Base-by-base conservation (phyloP, 805 yeast genomes). In the Saccharomyces kudriavzevii region DNA sequence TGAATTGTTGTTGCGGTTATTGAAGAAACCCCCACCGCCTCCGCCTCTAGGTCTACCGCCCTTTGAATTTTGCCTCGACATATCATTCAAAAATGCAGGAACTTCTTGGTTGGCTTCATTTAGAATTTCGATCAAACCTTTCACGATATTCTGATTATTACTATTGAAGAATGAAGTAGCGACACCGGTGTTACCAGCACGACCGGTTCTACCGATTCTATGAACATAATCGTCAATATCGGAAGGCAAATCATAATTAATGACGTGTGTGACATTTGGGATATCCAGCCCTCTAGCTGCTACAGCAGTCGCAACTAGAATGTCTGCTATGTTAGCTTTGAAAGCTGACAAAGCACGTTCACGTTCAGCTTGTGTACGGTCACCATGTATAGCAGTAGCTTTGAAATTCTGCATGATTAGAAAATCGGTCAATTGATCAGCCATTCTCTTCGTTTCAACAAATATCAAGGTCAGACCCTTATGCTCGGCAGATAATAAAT, bases 221-320 rank as follows among this genome's bases (percentile, higher is more conserved):
- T 92, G 99, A 54, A 92, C 98, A 71, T 92, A 94, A 74, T 92
- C 98, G 74, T 94, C 98, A 68, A 92, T 88, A 73, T 94, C 97
- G 69, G 85, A 77, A 70, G 99, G 98, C 71, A 92, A 79, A 72
- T 92, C 98, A 73, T 86, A 94, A 82, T 92, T 94, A 76, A 92
- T 86, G 67, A 92, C 98, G 71, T 92, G 97, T 48, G 94, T 85
- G 64, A 92, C 98, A 73, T 92, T 91, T 70, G 99, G 98, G 78
- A 92, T 92, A 81, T 94, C 99, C 74, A 94, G 83, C 78, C 99
- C 99, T 85, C 99, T 89, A 55, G 98, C 97, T 61, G 99, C 99
- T 63, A 92, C 98, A 53, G 98, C 98, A 63, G 99, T 92, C 49
- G 99, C 98, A 59, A 92, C 99, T 77, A 94, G 80, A 62, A 92